These are phyloP conservation scores for Thalassiosira pacifica DNA, from an alignment of 352 stramenopile genomes.

Conservation along the genomic window DNA sequence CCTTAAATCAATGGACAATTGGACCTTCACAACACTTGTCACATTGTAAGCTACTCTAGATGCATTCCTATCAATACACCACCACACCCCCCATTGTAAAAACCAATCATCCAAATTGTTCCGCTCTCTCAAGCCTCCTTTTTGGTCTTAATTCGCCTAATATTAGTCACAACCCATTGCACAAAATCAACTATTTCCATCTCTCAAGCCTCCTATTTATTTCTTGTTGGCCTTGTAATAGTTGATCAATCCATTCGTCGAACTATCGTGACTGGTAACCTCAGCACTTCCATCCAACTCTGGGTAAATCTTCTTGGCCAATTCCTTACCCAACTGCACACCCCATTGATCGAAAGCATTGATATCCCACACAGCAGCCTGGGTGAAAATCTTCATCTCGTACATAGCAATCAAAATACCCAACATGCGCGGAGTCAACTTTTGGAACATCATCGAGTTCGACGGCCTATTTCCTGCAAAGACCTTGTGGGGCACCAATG, in stretches of 20 bases:
- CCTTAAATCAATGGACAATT: too few species aligned
- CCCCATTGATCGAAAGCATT: conserved; percentile 99
- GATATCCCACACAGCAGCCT: conserved; percentile 95
- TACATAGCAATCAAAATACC: conserved; percentile 78
- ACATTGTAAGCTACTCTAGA: too few species aligned
- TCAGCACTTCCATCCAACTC: conserved; percentile 65
- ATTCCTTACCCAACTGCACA: conserved; percentile 98
- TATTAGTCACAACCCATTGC: too few species aligned
- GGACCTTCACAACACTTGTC: too few species aligned
- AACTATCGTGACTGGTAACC: conserved; percentile 80
- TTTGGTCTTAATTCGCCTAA: too few species aligned
- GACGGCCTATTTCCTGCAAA: conserved; percentile 94
- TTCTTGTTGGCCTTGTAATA: conserved; percentile 84
- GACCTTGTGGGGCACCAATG: conserved; percentile 56
- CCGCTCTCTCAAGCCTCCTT: too few species aligned
- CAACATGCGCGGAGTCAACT: conserved; percentile 90
- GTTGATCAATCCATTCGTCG: conserved; percentile 86
- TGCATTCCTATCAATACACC: too few species aligned
- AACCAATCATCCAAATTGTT: too few species aligned
- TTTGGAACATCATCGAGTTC: conserved; percentile 91
- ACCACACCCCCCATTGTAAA: too few species aligned
- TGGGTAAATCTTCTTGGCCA: conserved; percentile 93
- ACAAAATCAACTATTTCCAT: too few species aligned
- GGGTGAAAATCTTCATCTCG: conserved; percentile 77
- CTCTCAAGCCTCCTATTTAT: too few species aligned